These are phyloP conservation scores for Alopecurus myosuroides DNA, from an alignment of 176 grass and related monocot genomes.

Conservation along the genomic window DNA sequence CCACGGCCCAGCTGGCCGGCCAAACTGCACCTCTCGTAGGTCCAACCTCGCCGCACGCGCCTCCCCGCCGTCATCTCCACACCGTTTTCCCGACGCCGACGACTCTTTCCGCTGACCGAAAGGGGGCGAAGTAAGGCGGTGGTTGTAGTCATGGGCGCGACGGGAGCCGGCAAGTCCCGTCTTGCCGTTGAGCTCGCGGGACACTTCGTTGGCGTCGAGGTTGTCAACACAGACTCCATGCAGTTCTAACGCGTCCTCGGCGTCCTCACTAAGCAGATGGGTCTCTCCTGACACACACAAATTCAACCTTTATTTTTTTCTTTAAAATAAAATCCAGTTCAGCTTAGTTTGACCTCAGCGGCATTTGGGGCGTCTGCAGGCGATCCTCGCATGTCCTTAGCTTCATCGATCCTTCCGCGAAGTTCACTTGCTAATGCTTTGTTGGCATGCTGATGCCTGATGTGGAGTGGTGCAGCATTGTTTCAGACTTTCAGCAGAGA, in stretches of 20 bases:
- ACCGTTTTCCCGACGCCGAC: neutral
- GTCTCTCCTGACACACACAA: slow-evolving; percentile 20
- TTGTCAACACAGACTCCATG: slow-evolving; percentile 92
- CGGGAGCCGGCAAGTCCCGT: slow-evolving; percentile 82
- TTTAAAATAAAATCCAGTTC: too few species aligned
- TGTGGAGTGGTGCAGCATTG: neutral
- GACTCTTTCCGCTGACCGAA: neutral
- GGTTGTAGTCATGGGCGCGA: slow-evolving; percentile 87
- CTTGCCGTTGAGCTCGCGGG: slow-evolving; percentile 73
- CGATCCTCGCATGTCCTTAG: slow-evolving; percentile 83
- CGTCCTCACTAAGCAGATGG: slow-evolving; percentile 78
- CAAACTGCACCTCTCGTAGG: too few species aligned
- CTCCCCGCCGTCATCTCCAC: neutral
- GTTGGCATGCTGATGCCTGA: slow-evolving; percentile 25
- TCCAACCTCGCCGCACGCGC: neutral
- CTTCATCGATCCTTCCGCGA: slow-evolving; percentile 54
- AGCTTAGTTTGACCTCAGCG: too few species aligned
- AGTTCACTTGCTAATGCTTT: slow-evolving; percentile 67
- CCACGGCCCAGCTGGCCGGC: too few species aligned
- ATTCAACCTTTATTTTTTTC: neutral
- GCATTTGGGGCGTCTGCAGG: slow-evolving; percentile 40
- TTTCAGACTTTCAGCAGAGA: neutral
- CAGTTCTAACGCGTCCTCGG: slow-evolving; percentile 80
- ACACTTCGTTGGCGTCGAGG: slow-evolving; percentile 63
- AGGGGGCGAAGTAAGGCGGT: slow-evolving; percentile 42